Conservation (phyloP, 495 filamentous ascomycete genomes). For the Trichocladium uniseriatum region DNA sequence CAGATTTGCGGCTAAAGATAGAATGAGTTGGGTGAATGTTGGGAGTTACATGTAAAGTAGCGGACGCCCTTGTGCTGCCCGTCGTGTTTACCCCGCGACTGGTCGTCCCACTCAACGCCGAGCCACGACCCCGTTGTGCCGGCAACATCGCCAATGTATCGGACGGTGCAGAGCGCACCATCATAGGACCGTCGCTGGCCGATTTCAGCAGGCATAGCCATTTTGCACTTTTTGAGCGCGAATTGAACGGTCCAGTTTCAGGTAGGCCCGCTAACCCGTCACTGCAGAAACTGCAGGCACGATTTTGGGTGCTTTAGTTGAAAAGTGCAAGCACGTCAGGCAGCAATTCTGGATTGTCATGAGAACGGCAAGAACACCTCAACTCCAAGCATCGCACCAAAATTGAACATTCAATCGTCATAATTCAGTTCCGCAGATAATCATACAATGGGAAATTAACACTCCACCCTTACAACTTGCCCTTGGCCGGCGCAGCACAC, state of each 20-base stretch:
- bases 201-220: conserved; percentile 29
- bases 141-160: conserved; percentile 67
- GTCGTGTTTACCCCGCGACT: conserved; percentile 75
- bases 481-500: conserved; percentile 44
- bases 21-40: too few relatives aligned
- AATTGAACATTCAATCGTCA: neutral
- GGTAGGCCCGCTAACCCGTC: neutral
- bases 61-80: conserved; percentile 67
- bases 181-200: conserved; percentile 73
- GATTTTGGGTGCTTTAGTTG: neutral
- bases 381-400: neutral
- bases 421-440: neutral
- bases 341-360: neutral
- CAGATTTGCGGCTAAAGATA: neutral
- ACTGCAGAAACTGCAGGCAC: neutral
- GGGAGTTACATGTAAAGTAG: conserved; percentile 71
- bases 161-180: conserved; percentile 67
- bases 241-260: neutral
- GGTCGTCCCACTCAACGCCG: conserved; percentile 95
- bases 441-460: neutral
- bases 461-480: conserved; percentile 48
- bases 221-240: neutral
- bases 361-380: too few relatives aligned
- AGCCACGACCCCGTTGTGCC: conserved; percentile 78
- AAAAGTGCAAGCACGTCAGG: neutral